Evolutionary conservation across 192 early-diverging fungal species (phyloP), one percentile per base, ranked within the genome.

Genomic region (Pilobolus umbonatus): DNA sequence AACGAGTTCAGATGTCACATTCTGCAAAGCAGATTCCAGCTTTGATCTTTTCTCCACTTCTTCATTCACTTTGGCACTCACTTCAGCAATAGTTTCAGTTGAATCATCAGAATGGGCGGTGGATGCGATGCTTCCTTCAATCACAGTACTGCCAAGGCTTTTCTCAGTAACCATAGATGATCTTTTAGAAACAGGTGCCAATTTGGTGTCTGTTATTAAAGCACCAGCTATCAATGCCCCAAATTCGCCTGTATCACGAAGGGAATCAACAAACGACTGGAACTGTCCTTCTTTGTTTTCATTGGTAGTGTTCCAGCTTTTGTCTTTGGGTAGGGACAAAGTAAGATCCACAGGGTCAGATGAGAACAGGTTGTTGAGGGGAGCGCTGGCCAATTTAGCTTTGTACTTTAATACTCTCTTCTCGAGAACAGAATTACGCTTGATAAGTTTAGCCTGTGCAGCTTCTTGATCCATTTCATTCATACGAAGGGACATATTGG

Each of bases 401-500:
- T 69, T 74, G 24, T 72, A 57, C 22, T 81, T 81, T 24, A 76
- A 74, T 7, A 69, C 22, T 62, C 75, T 64, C 44, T 71, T 74
- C 46, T 79, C 77, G 50, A 79, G 64, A 34, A 63, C 63, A 2
- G 61, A 24, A 25, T 77, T 58, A 36, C 62, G 65, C 32, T 70
- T 74, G 6, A 76, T 75, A 3, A 89, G 62, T 39, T 71, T 72
- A n/a, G 84, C 70, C 35, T 74, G 67, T 36, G 78, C 75, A 10
- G 71, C 74, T 36, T 73, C 52, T 22, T 60, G 43, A 43, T 71
- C 71, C 29, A 78, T 75, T 39, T 74, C 71, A 32, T 71, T 64
- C 67, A 84, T 71, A 59, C 80, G 76, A 52, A 69, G 62, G 43
- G 62, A 70, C 28, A 91, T 77, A 12, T 81, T 62, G 32, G 74